Evolutionary conservation across 2,329 filamentous ascomycete species (phyloP).

Genomic region (Neofusicoccum umdonicola): DNA sequence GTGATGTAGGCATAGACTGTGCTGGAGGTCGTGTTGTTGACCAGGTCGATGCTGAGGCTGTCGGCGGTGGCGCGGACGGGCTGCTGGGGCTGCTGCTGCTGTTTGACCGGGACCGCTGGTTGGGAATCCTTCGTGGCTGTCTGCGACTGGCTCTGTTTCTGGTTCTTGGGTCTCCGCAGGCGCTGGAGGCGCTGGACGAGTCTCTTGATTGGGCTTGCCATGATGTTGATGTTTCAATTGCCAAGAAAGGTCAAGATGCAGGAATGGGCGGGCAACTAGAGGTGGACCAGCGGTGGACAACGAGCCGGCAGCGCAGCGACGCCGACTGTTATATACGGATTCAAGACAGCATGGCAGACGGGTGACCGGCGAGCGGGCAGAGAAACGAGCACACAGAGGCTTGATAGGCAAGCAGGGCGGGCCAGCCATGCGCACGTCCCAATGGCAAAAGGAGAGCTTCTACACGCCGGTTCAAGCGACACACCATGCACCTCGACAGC

Average conservation of each 20-base stretch:
- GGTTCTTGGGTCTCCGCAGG: constrained; percentile 1
- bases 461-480: background rate
- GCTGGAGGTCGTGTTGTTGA: constrained; percentile 63
- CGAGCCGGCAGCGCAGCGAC: background rate
- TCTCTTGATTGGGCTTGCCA: constrained; percentile 4
- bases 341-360: constrained; percentile 1
- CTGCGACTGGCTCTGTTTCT: background rate
- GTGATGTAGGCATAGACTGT: constrained; percentile 70
- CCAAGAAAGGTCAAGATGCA: background rate
- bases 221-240: background rate
- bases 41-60: constrained; percentile 60
- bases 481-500: background rate
- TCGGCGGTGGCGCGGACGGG: background rate
- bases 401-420: background rate
- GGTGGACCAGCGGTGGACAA: background rate
- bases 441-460: background rate
- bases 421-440: background rate
- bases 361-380: background rate
- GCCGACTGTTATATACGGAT: background rate
- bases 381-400: background rate
- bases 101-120: background rate
- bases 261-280: background rate
- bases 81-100: background rate
- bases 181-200: constrained; percentile 8
- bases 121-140: background rate